Percentiles rank a stretch among this genome's conserved stretches.
Conservation (phyloP, 78 protist genomes). For the Dictyostelium capitatum region DNA sequence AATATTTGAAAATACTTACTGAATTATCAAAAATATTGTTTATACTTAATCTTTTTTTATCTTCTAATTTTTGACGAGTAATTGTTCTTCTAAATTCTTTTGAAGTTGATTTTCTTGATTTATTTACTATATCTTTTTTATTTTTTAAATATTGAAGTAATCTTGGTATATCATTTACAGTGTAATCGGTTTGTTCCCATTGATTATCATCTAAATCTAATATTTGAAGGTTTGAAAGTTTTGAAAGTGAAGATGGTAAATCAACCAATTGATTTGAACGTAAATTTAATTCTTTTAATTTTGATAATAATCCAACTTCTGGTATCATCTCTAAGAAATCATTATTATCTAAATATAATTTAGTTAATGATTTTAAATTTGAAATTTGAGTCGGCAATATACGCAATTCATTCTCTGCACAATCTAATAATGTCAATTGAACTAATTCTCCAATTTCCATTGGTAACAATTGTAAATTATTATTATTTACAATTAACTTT, state of each 20-base stretch:
- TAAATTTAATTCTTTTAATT: slow-evolving; percentile 77
- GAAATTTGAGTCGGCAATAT: slow-evolving; percentile 44
- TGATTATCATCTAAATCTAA: slow-evolving; percentile 80
- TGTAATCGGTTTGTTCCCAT: slow-evolving; percentile 56
- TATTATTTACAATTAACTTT: slow-evolving; percentile 71
- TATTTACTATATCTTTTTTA: slow-evolving; percentile 64
- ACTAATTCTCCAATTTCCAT: slow-evolving; percentile 62
- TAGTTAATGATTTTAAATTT: slow-evolving; percentile 21
- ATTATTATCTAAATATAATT: slow-evolving; percentile 83
- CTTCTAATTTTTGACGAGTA: slow-evolving; percentile 48
- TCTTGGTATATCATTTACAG: slow-evolving; percentile 29
- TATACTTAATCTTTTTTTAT: slow-evolving; percentile 56
- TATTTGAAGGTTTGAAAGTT: slow-evolving; percentile 13
- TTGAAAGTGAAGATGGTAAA: slow-evolving; percentile 52
- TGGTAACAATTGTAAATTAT: slow-evolving; percentile 49
- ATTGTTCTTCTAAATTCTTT: slow-evolving; percentile 62
- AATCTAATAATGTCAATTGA: slow-evolving; percentile 40
- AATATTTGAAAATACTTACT: slow-evolving; percentile 11
- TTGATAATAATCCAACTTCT: slow-evolving; percentile 17
- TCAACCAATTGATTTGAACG: slow-evolving; percentile 77
- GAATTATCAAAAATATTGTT: slow-evolving; percentile 33
- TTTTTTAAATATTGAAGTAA: slow-evolving; percentile 46
- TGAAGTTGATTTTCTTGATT: slow-evolving; percentile 61
- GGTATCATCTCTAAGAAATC: slow-evolving; percentile 72
- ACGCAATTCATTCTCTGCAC: slow-evolving; percentile 77